Percentiles rank a stretch among this genome's conserved stretches.
Evolutionary conservation across 192 early-diverging fungal genomes (phyloP).

Genomic region (Thoreauomyces humboldtii): DNA sequence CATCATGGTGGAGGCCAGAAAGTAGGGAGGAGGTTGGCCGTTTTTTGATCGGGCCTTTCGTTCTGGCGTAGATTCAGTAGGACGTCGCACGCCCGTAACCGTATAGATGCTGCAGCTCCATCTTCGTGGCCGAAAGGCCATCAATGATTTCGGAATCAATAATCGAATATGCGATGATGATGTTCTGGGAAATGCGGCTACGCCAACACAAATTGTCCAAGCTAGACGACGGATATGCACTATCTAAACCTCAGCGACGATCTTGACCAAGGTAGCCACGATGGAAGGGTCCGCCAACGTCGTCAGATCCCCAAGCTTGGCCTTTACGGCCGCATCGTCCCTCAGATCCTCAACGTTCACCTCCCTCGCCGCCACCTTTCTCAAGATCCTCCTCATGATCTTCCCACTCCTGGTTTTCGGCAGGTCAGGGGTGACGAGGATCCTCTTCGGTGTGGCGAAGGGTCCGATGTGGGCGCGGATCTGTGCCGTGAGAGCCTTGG

Average conservation of each 20-base stretch:
- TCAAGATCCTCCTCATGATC: constrained; percentile 92
- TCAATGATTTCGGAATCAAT: too few relatives aligned
- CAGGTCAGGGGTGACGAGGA: constrained; percentile 82
- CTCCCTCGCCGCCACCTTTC: constrained; percentile 89
- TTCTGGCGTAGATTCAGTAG: too few relatives aligned
- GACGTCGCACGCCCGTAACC: too few relatives aligned
- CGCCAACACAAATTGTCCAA: too few relatives aligned
- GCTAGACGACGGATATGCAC: too few relatives aligned
- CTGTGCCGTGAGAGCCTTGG: constrained; percentile 65
- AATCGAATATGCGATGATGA: too few relatives aligned
- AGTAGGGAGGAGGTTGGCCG: neutral
- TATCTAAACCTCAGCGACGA: constrained; percentile 17
- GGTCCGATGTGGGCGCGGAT: constrained; percentile 89
- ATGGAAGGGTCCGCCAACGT: constrained; percentile 82
- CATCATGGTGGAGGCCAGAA: constrained; percentile 31
- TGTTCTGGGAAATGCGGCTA: too few relatives aligned
- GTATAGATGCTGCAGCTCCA: too few relatives aligned
- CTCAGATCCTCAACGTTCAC: constrained; percentile 37
- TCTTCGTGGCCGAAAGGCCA: too few relatives aligned
- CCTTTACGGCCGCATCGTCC: constrained; percentile 40
- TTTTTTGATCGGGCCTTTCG: too few relatives aligned
- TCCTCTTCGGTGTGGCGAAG: constrained; percentile 85
- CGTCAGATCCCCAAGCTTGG: constrained; percentile 82
- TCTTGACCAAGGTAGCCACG: constrained; percentile 51
- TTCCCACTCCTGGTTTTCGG: constrained; percentile 97